Conservation (phyloP, 805 yeast genomes). For the Saturnispora ahearnii region DNA sequence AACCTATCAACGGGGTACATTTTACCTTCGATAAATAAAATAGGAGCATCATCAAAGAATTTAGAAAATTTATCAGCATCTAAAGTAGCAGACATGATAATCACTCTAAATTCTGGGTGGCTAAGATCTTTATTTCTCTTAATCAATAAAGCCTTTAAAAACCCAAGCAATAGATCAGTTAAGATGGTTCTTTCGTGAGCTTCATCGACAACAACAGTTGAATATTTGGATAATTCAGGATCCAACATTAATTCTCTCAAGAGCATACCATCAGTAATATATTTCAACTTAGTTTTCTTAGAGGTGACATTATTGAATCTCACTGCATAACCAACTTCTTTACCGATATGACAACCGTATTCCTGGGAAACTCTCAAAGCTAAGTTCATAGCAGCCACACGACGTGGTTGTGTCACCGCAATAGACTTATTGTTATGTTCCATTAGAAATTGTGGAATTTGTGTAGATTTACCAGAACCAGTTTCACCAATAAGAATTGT, state of each 20-base stretch:
- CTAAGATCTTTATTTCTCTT: conserved; percentile 35
- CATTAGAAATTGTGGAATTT: conserved; percentile 86
- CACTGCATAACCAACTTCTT: conserved; percentile 85
- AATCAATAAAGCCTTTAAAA: conserved; percentile 57
- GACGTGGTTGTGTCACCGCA: conserved; percentile 94
- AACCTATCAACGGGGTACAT: conserved; percentile 73
- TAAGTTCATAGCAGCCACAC: conserved; percentile 93
- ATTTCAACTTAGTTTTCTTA: conserved; percentile 60
- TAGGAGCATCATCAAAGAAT: conserved; percentile 76
- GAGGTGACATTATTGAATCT: conserved; percentile 70
- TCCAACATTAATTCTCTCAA: conserved; percentile 83
- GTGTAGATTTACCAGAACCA: conserved; percentile 97
- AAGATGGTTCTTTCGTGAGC: conserved; percentile 95
- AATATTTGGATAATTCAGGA: conserved; percentile 50
- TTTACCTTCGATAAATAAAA: conserved; percentile 81
- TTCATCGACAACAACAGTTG: conserved; percentile 82
- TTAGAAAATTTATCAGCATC: conserved; percentile 93
- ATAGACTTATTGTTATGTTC: conserved; percentile 41
- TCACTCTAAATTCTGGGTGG: conserved; percentile 43
- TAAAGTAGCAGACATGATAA: conserved; percentile 94
- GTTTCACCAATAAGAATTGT: conserved; percentile 90
- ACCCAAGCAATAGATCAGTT: conserved; percentile 85
- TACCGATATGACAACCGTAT: conserved; percentile 66
- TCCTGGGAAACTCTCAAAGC: conserved; percentile 92
- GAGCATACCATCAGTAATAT: conserved; percentile 95